Base-by-base conservation (phyloP, 257 asterid species). In the Euphrasia confusa region DNA sequence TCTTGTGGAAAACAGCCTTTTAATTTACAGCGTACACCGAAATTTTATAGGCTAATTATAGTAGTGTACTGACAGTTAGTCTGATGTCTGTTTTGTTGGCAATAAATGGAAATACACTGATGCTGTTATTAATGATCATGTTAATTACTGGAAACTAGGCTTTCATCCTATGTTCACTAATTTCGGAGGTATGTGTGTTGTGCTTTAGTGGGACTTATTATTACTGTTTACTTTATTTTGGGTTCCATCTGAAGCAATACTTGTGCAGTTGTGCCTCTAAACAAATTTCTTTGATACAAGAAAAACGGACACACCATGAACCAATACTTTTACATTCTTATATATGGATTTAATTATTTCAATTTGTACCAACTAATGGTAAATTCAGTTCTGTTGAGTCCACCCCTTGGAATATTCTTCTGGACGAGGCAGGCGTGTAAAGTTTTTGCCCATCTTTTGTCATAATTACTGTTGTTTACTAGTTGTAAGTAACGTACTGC, bases 121-220 rank as follows among this genome's bases (percentile, higher is more conserved):
- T 32, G 58, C 62, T 71, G 48, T 59, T 40, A 44, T 64, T 49
- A n/a, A n/a, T 66, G 47, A 50, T 61, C 58, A 12, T 63, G 40
- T 35, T 35, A 54, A 9, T 24, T 27, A 65, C 30, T 59, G 54
- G 63, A 54, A 52, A 54, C 63, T 81, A 44, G 50, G 56, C 10
- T 58, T 39, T 14, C 45, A 4, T 71, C 53, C 15, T 17, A 39
- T 60, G 48, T 64, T 68, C 49, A 63, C 33, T 57, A 13, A 65
- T 35, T 65, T 33, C 26, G 30, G 64, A 59, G 74, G 54, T 58
- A 52, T 32, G 71, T 56, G 60, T 27, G 11, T 45, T 18, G 40
- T 52, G 21, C 55, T n/a, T 18, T 17, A 21, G 54, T 61, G 37
- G 59, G 60, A 18, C 30, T 49, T 39, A 21, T 28, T 56, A 2